Evolutionary conservation across 805 yeast genomes (phyloP), one percentile per base, ranked within the genome.

Genomic region (Saccharomyces mikatae): DNA sequence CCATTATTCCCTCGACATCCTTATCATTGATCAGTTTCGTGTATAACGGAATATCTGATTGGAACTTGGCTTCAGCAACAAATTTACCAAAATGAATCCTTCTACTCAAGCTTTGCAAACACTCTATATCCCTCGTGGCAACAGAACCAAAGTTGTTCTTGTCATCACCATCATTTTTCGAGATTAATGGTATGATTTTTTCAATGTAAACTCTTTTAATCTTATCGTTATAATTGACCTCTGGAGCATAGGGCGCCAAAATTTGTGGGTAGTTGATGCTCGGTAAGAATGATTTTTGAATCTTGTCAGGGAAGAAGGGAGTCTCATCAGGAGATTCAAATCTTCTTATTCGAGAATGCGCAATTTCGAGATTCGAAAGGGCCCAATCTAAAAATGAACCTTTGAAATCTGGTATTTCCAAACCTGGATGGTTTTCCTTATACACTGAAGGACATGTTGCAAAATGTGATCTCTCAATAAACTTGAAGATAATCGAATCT

Each of bases 41-140:
- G 74, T 84, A 89, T 51, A 69, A 70, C 50, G 80, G 87, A 36
- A 75, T 77, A 57, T 91, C 94, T 28, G 76, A 73, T 62, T 78
- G 83, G 70, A 82, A 94, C 71, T 94, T 94, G 48, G 96, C 87
- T 69, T 94, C 99, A 4, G 99, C 99, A 9, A 94, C 99, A 76
- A 92, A 94, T 71, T 87, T 88, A 50, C 99, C 99, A 72, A 92
- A 94, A 72, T 94, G 99, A 61, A 94, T 89, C 67, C 99, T 80
- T 64, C 99, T 78, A 8, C 96, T 87, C 48, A 94, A 73, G 4
- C 96, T 85, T 70, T 94, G 97, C 60, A 94, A 76, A 60, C 87
- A 82, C 60, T 87, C 96, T 54, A 92, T 87, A 67, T 94, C 99
- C 58, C 89, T 77, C 44, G 82, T 74, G 3, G 96, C 84, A 44